A percentile compares a stretch with the other conserved stretches of the same genome.
Conservation (phyloP, 331 rosid species). For the Malus hybrid region DNA sequence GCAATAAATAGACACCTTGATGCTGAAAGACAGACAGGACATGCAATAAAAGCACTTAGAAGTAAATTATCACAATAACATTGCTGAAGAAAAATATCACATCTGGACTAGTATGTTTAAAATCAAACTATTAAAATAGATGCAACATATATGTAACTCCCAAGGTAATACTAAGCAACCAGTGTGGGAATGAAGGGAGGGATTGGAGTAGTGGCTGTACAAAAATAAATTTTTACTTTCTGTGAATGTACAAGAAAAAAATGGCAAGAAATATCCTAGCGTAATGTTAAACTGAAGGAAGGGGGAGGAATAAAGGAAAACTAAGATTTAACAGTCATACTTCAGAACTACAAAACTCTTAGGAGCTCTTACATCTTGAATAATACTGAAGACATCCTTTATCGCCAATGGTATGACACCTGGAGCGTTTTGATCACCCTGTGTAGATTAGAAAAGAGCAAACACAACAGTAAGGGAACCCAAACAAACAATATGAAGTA, state of each 20-base stretch:
- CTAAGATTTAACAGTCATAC: not conserved
- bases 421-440: constrained; percentile 95
- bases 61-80: not conserved
- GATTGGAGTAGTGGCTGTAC: not conserved
- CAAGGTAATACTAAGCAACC: not conserved
- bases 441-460: constrained; percentile 22
- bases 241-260: not conserved
- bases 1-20: not conserved
- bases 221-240: not conserved
- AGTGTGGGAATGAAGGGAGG: not conserved
- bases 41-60: not conserved
- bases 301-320: not conserved
- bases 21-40: not conserved
- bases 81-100: not conserved
- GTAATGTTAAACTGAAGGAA: not conserved
- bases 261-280: not conserved
- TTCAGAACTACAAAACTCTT: not conserved
- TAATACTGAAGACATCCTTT: constrained; percentile 95
- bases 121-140: not conserved
- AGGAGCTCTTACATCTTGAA: constrained; percentile 82
- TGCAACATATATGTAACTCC: not conserved
- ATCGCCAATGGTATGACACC: constrained; percentile 95
- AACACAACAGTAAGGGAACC: not conserved
- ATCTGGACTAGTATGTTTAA: not conserved
- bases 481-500: not conserved